Base-by-base conservation (phyloP, 441 rosid species). In the Populus trichocarpa region DNA sequence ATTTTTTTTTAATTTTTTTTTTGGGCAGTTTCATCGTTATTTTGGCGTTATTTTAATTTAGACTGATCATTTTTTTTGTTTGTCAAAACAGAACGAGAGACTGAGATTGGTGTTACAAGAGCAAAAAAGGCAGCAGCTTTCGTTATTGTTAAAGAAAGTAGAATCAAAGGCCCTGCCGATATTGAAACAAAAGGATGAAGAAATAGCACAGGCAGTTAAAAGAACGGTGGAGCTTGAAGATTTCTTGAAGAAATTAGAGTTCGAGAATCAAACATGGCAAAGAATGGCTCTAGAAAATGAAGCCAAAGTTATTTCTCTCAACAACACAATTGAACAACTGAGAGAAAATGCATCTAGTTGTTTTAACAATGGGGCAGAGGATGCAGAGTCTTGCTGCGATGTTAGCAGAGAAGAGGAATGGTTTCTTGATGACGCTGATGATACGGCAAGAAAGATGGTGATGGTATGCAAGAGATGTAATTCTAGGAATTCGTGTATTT, bases 111-210 rank as follows among this genome's bases (percentile, higher is more conserved):
- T 84, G 57, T 72, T 95, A 70, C 87, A 88, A 80, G 89, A 89
- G 46, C 98, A 93, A 78, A 90, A 87, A 76, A 90, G 77, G 81
- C 90, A 81, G 61, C 90, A 87, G 38, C 59, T 82, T 46, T 87
- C 72, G 38, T 72, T 78, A 59, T 18, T 95, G 18, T 16, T 85
- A 38, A 86, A 81, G 79, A 86, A 77, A 63, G 69, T 88, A 70
- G 98, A 91, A 33, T 69, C 80, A 0, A 88, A 83, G 78, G 83
- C 90, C 2, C 72, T 81, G 50, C 59, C 84, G 76, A 67, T 93
- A 0, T 71, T 95, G 69, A 78, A 73, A 33, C 90, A 86, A 20
- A 95, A 88, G 71, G 95, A 95, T 38, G 92, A 90, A 68, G 91
- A 90, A 81, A 91, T 93, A 35, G 80, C 87, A 0, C 83, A 70